Percentiles rank a stretch among this genome's conserved stretches.
Evolutionary conservation across 2,329 filamentous ascomycete genomes (phyloP).

Genomic region (Diaporthe sp.): DNA sequence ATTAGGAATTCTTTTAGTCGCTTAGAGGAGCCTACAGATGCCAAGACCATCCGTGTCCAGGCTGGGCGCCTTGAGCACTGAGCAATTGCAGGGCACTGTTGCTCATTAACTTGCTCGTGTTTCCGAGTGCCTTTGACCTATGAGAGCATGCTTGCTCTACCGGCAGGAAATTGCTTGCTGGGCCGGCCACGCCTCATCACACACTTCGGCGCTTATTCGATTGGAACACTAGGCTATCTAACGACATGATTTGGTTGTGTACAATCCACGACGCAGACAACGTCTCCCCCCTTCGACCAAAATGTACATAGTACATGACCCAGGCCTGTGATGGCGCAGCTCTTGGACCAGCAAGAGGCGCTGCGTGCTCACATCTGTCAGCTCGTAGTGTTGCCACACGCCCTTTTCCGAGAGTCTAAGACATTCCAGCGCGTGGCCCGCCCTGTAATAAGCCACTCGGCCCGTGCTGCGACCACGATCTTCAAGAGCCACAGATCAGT

Average conservation of each 20-base stretch:
- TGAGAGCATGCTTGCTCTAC: neutral
- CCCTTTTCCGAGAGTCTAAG: neutral
- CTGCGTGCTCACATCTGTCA: neutral
- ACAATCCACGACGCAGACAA: neutral
- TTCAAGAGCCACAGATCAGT: neutral
- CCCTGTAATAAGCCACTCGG: neutral
- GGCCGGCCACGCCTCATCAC: neutral
- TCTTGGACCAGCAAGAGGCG: neutral
- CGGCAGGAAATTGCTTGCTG: neutral
- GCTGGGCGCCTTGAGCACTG: neutral
- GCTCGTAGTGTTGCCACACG: neutral
- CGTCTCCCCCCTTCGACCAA: neutral
- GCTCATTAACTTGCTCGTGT: neutral
- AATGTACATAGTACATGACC: neutral
- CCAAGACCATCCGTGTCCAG: neutral
- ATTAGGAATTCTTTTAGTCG: neutral
- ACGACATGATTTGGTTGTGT: neutral
- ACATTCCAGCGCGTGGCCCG: conserved; percentile 19
- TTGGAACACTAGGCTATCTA: neutral
- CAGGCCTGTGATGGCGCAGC: neutral
- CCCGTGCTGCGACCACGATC: conserved; percentile 19
- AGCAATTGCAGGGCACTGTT: neutral
- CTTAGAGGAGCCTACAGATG: neutral
- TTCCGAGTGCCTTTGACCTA: neutral
- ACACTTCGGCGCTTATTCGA: neutral